A percentile compares a stretch with the other conserved stretches of the same genome.
Conservation (phyloP, 306 rosid genomes). For the Begonia loranthoides region DNA sequence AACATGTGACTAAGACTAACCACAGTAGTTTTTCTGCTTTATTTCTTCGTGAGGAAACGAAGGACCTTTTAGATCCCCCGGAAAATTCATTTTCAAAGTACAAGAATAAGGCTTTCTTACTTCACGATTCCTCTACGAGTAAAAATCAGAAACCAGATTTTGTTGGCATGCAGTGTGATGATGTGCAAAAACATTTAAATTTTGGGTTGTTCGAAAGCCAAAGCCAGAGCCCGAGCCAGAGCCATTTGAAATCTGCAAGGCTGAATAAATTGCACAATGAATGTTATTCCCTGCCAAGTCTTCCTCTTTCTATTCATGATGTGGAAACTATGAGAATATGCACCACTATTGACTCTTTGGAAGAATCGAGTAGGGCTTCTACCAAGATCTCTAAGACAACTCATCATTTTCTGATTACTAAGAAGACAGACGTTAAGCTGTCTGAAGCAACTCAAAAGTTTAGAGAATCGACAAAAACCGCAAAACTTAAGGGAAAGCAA, state of each 20-base stretch:
- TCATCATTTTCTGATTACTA: conserved; percentile 32
- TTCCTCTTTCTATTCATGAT: conserved; percentile 32
- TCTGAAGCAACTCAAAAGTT: conserved; percentile 7
- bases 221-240: conserved; percentile 22
- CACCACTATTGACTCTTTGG: conserved; percentile 30
- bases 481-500: conserved; percentile 20
- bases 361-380: conserved; percentile 35
- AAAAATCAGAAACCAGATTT: not conserved
- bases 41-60: not conserved
- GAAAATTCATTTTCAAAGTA: not conserved
- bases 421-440: conserved; percentile 28
- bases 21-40: not conserved
- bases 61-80: not conserved
- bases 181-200: not conserved
- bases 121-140: not conserved
- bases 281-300: conserved; percentile 21
- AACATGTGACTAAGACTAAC: not conserved
- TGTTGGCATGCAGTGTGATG: not conserved
- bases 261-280: conserved; percentile 18
- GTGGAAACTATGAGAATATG: conserved; percentile 33
- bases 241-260: conserved; percentile 19
- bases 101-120: not conserved
- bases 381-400: conserved; percentile 32
- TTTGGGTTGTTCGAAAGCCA: no score
- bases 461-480: no score